Evolutionary conservation across 257 asterid genomes (phyloP), one percentile per base, ranked within the genome.

Genomic region (Fraxinus anomala): DNA sequence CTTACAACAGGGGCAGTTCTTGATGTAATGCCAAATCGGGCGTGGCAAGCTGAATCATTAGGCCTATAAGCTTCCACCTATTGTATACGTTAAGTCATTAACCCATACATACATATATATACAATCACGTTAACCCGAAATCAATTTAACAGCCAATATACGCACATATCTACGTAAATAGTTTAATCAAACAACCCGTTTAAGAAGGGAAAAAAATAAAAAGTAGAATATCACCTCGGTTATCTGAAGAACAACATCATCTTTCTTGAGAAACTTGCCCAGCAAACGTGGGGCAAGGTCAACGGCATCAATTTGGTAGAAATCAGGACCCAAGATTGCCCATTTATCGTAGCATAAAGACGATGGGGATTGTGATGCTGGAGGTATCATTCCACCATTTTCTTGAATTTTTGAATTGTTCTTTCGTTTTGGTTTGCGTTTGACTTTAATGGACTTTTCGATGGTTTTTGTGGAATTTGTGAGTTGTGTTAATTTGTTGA

Each of bases 41-140:
- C 97, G 47, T 96, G 98, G 86, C 97, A 92, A 85, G 99, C 98
- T 21, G 99, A 90, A 94, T 95, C 99, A 84, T 93, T 82, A 31
- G 89, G 93, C 86, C 97, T 88, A 73, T 96, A 96, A 79, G 99
- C 98, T 91, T 96, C 99, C 76, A 96, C 99, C 98, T 96, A 80
- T 77, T 28, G 68, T 75, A 80, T 75, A 61, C 76, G 82, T 26
- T 51, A 51, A 51, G 51, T 42, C 51, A 42, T 42, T 23, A 59
- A 59, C 31, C 67, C 67, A 23, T n/a, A 56, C 23, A 54, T 5
- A 19, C 56, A 34, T 72, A 24, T 54, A 33, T 26, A 47, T 3
- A 78, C 73, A 69, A 59, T 65, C 80, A 85, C 81, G 33, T 36
- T 76, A 76, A 66, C 51, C 75, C 73, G 75, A 4, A 80, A 39